phyloP scores from a whole-genome alignment of 2,329 filamentous ascomycete genomes.

The Ophiobolus disseminans region DNA sequence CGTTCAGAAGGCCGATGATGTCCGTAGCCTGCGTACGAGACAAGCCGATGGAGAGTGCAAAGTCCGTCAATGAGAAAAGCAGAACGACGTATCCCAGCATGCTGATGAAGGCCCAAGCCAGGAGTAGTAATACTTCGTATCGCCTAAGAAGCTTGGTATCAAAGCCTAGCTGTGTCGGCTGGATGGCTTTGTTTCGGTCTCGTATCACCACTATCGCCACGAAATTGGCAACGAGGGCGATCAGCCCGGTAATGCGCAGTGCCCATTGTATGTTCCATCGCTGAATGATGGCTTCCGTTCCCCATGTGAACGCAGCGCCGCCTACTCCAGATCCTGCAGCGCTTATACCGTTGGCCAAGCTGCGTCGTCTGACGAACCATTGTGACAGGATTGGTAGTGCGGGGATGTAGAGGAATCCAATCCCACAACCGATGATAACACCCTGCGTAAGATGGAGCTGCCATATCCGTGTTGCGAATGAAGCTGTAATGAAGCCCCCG shows the following conservation, averaged over 20 bases:
- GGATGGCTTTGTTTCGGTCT: slow-evolving; percentile 44
- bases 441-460: slow-evolving; percentile 54
- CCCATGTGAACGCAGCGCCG: slow-evolving; percentile 43
- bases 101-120: slow-evolving; percentile 54
- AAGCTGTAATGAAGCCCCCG: slow-evolving; percentile 47
- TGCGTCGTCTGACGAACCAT: slow-evolving; percentile 52
- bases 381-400: slow-evolving; percentile 49
- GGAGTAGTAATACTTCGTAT: slow-evolving; percentile 47
- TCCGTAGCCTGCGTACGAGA: slow-evolving; percentile 48
- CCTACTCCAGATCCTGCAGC: slow-evolving; percentile 52
- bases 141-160: slow-evolving; percentile 46
- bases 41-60: slow-evolving; percentile 54
- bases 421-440: slow-evolving; percentile 49
- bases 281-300: slow-evolving; percentile 48
- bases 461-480: slow-evolving; percentile 49
- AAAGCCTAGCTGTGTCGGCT: slow-evolving; percentile 45
- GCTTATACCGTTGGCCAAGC: slow-evolving; percentile 52
- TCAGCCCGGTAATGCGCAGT: slow-evolving; percentile 50
- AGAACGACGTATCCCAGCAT: slow-evolving; percentile 58
- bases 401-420: slow-evolving; percentile 52
- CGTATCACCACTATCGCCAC: slow-evolving; percentile 40
- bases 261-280: slow-evolving; percentile 49
- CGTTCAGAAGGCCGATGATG: slow-evolving; percentile 55
- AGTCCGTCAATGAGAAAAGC: slow-evolving; percentile 58
- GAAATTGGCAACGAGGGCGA: slow-evolving; percentile 36